These are phyloP conservation scores for Psilocybe subaeruginosa DNA, from an alignment of 768 basidiomycete species.

Conservation along the genomic window DNA sequence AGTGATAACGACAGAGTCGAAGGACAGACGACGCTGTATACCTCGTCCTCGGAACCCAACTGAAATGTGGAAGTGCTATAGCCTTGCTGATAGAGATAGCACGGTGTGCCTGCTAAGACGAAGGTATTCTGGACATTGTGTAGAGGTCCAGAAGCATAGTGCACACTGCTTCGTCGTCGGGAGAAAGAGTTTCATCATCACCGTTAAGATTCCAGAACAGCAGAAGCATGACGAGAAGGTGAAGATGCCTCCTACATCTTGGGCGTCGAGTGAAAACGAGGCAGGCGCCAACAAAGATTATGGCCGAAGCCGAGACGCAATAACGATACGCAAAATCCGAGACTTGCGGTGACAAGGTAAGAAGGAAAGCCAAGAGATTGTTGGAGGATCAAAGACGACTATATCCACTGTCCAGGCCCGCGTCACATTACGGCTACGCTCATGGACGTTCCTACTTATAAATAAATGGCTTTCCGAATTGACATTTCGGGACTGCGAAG, in stretches of 20 bases:
- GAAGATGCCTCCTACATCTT: not conserved
- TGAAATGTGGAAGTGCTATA: slow-evolving; percentile 3
- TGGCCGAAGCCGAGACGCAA: slow-evolving; percentile 11
- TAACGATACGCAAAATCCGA: slow-evolving; percentile 9
- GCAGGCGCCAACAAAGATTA: not conserved
- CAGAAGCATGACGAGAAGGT: slow-evolving; percentile 1
- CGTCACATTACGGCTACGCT: not conserved
- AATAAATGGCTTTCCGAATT: slow-evolving; percentile 5
- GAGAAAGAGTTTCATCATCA: slow-evolving; percentile 3
- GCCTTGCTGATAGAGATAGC: slow-evolving; percentile 2
- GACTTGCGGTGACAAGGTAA: slow-evolving; percentile 10
- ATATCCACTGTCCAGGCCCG: slow-evolving; percentile 3
- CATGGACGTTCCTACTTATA: not conserved
- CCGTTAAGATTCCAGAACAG: slow-evolving; percentile 9
- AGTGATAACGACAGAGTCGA: not conserved
- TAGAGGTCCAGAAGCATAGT: not conserved
- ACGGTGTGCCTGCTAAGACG: not conserved
- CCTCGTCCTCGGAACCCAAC: slow-evolving; percentile 17
- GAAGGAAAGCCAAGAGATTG: slow-evolving; percentile 9
- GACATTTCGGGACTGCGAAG: slow-evolving; percentile 11
- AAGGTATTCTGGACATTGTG: slow-evolving; percentile 1
- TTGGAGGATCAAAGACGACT: slow-evolving; percentile 9
- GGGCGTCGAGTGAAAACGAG: not conserved
- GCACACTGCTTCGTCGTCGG: not conserved
- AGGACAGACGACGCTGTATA: not conserved